A percentile compares a stretch with the other conserved stretches of the same genome.
Evolutionary conservation across 2,329 filamentous ascomycete species (phyloP).

Genomic region (Leptographium lundbergii): DNA sequence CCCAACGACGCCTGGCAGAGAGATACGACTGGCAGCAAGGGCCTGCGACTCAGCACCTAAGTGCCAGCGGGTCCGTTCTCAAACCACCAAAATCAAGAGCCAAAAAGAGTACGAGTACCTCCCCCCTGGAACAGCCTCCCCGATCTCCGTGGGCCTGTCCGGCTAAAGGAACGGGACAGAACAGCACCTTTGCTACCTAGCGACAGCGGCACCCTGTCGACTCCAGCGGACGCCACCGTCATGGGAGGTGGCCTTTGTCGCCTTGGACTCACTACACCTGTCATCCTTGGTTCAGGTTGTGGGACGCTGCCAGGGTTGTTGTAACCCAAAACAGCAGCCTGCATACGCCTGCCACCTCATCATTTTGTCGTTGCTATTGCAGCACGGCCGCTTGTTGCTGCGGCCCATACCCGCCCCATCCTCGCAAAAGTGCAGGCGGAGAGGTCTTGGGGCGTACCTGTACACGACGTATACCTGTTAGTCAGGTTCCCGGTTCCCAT

Average conservation of each 20-base stretch:
- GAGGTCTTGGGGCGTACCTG: slow-evolving; percentile 8
- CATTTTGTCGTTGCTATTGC: slow-evolving; percentile 1
- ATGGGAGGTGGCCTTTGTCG: slow-evolving; percentile 6
- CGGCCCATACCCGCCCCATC: slow-evolving; percentile 8
- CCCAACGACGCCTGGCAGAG: not conserved
- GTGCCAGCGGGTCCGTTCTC: not conserved
- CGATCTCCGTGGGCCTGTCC: not conserved
- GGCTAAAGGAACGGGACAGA: not conserved
- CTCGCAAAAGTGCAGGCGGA: slow-evolving; percentile 2
- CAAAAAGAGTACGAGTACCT: too few relatives aligned
- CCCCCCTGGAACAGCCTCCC: too few relatives aligned
- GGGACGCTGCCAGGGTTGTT: slow-evolving; percentile 8
- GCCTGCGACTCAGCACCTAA: not conserved
- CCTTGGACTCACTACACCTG: slow-evolving; percentile 5
- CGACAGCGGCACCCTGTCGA: not conserved
- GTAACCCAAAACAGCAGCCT: slow-evolving; percentile 12
- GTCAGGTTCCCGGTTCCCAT: not conserved
- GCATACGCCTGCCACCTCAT: slow-evolving; percentile 10
- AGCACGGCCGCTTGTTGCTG: slow-evolving; percentile 1
- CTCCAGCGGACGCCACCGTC: slow-evolving; percentile 4
- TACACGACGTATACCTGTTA: slow-evolving; percentile 3
- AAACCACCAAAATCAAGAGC: not conserved
- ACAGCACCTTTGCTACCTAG: not conserved
- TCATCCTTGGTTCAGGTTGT: slow-evolving; percentile 9
- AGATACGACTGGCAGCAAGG: not conserved